Base-by-base conservation (phyloP, 2,329 filamentous ascomycete genomes). In the Claviceps citrina region DNA sequence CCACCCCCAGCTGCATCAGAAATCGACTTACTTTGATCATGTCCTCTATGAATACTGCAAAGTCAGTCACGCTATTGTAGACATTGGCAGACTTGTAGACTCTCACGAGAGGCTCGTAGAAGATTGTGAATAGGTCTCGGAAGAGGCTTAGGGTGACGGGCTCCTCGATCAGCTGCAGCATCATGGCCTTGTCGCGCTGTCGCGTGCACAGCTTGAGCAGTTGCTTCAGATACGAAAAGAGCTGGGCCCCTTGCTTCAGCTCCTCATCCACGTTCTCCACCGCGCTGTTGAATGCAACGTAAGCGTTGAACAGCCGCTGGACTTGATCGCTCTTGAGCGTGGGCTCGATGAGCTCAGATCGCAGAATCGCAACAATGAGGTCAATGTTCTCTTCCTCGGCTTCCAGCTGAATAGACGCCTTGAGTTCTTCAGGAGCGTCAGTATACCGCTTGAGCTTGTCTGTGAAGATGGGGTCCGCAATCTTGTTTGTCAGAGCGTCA, bases 21-120 rank as follows among this genome's bases (percentile, higher is more conserved):
- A 22, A 26, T 24, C 24, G 4, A 13, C 31, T 12, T 47, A 87
- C 85, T 53, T 76, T 72, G 50, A 96, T 94, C 56, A 87, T 83
- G 57, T 98, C 91, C 54, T 95, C 86, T 39, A 91, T 76, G 52
- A 98, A 98, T 30, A 78, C 70, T 0, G 89, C 83, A 63, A 98
- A 96, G 59, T 98, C 91, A 0, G 89, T 96, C 44, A 98, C 89
- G 55, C 84, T 93, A 66, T 78, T 91, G 68, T 96, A 96, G 20
- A 98, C 89, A 51, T 96, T 98, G 47, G 91, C 91, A 16, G 87
- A 94, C 63, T 96, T 98, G 70, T 98, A 98, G 0, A 98, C 91
- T 36, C 91, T 76, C 13, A 98, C 85, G 18, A 98, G 76, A 0
- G 91, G 91, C 57, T 98, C 91, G 62, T 98, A 98, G 65, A 98